phyloP scores from a whole-genome alignment of 306 rosid genomes.

The Styphnolobium japonicum region DNA sequence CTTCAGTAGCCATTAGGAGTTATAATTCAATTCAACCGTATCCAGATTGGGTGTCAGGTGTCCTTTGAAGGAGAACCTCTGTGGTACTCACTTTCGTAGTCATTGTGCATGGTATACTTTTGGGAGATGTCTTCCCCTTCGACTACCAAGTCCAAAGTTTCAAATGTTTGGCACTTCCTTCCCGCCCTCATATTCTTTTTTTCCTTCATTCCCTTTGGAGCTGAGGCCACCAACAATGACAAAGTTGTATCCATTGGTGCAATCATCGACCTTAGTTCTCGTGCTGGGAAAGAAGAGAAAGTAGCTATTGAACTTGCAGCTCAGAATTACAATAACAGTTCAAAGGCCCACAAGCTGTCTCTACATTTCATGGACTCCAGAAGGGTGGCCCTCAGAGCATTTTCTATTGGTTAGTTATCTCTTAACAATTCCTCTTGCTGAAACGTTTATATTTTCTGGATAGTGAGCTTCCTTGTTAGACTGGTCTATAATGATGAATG shows the following conservation, averaged over 20 bases:
- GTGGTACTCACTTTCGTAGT: too few species aligned
- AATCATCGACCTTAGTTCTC: constrained; percentile 10
- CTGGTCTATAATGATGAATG: background rate
- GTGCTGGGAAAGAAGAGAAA: constrained; percentile 27
- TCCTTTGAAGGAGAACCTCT: too few species aligned
- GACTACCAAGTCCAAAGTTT: too few species aligned
- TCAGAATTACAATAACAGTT: background rate
- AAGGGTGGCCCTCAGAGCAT: background rate
- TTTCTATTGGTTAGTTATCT: constrained; percentile 4
- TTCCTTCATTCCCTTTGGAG: background rate
- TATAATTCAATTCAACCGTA: too few species aligned
- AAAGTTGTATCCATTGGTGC: constrained; percentile 7
- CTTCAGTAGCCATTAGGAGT: too few species aligned
- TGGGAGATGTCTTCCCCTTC: too few species aligned
- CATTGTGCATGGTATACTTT: too few species aligned
- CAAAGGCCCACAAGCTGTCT: constrained; percentile 13
- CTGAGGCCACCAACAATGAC: background rate
- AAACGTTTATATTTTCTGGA: background rate
- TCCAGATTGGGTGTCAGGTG: too few species aligned
- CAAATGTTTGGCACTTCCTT: background rate
- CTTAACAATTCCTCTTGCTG: background rate
- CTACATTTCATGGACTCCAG: background rate
- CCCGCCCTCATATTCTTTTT: background rate
- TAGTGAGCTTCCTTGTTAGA: background rate
- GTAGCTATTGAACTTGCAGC: constrained; percentile 24